Evolutionary conservation across 305 asterid genomes (phyloP).

Genomic region (Fraxinus greggii): DNA sequence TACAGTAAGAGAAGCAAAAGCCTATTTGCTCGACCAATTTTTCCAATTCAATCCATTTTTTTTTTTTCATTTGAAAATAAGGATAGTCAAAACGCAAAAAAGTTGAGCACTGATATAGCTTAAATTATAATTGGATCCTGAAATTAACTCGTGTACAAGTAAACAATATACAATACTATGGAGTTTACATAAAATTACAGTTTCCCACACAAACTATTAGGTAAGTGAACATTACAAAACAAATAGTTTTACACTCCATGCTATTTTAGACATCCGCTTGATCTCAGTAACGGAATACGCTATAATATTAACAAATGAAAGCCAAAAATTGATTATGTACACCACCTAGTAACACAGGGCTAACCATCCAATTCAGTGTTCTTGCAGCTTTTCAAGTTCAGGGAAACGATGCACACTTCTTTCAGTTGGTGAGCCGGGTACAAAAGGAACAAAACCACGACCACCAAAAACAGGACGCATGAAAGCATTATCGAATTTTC

Average conservation of each 20-base stretch:
- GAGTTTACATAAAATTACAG: background rate
- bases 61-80: background rate
- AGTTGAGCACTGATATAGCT: background rate
- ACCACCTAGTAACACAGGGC: conserved; percentile 14
- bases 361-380: background rate
- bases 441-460: conserved; percentile 79
- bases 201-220: background rate
- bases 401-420: conserved; percentile 33
- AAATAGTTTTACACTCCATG: conserved; percentile 17
- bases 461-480: conserved; percentile 98
- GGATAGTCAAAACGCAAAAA: background rate
- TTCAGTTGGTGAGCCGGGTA: conserved; percentile 82
- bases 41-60: background rate
- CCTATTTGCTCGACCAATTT: background rate
- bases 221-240: background rate
- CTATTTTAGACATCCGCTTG: conserved; percentile 1
- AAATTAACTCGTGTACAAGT: background rate
- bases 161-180: background rate
- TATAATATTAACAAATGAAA: conserved; percentile 16
- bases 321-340: conserved; percentile 26
- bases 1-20: background rate
- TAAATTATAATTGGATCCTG: background rate
- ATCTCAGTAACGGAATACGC: conserved; percentile 13
- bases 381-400: conserved; percentile 25
- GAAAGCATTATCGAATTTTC: conserved; percentile 75